Evolutionary conservation across 2,329 filamentous ascomycete genomes (phyloP).

Genomic region (Blastomyces gilchristii): DNA sequence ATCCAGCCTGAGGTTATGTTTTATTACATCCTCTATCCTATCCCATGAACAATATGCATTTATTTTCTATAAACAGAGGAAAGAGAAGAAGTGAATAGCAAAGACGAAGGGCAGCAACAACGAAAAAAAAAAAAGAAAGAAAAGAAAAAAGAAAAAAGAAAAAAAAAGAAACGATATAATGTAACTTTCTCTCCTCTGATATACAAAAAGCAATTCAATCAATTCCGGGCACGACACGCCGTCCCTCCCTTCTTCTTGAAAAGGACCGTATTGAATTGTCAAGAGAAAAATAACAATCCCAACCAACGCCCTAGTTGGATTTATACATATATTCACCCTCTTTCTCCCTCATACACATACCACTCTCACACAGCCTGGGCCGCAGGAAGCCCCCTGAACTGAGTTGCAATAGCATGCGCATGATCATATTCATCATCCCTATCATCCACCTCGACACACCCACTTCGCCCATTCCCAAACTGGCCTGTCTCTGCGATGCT

Average conservation of each 20-base stretch:
- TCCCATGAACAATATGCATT: neutral
- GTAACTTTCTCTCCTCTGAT: neutral
- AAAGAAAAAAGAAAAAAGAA: neutral
- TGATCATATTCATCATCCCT: neutral
- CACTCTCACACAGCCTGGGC: neutral
- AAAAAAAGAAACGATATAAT: neutral
- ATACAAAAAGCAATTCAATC: neutral
- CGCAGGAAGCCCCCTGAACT: neutral
- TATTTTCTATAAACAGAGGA: neutral
- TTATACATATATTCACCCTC: no score
- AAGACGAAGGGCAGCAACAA: neutral
- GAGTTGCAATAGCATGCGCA: neutral
- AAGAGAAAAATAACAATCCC: neutral
- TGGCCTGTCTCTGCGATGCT: slow-evolving; percentile 14
- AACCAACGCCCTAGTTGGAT: no score
- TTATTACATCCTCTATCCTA: neutral
- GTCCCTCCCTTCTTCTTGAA: neutral
- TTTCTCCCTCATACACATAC: no score
- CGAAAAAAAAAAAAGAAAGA: neutral
- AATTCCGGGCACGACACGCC: neutral
- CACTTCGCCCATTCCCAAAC: slow-evolving; percentile 8
- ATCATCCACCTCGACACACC: neutral
- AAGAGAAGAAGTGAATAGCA: neutral
- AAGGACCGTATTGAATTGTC: neutral
- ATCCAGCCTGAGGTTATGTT: no score